These are phyloP conservation scores for Flaveria robusta DNA, from an alignment of 129 eudicot species.

Conservation along the genomic window DNA sequence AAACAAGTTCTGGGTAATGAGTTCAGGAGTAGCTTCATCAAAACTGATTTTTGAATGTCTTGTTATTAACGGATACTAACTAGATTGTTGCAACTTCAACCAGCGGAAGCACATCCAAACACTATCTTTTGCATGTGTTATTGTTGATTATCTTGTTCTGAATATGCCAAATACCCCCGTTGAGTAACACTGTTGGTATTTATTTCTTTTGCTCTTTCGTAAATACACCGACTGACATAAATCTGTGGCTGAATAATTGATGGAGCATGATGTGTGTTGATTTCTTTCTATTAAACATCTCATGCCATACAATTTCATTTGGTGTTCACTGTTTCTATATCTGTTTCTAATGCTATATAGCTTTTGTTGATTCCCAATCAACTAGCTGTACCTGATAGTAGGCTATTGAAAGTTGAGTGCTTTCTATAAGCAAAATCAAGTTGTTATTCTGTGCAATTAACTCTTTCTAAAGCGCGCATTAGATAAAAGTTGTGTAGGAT, in stretches of 20 bases:
- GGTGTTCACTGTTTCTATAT: too few species aligned
- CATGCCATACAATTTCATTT: not conserved
- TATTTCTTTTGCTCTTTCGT: too few species aligned
- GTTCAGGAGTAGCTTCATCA: too few species aligned
- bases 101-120: not conserved
- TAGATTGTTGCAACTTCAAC: not conserved
- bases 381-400: not conserved
- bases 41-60: too few species aligned
- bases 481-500: not conserved
- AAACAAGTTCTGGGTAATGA: not conserved
- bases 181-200: not conserved
- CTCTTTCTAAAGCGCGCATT: not conserved
- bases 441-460: not conserved
- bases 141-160: not conserved
- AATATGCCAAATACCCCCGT: not conserved
- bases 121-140: not conserved
- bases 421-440: not conserved
- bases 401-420: not conserved
- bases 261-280: not conserved
- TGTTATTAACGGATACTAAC: not conserved
- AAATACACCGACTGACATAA: not conserved
- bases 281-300: not conserved
- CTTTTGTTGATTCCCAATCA: not conserved
- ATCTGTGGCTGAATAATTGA: not conserved
- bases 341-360: not conserved